A percentile compares a stretch with the other conserved stretches of the same genome.
Conservation (phyloP, 805 yeast genomes). For the Lachancea sp. region DNA sequence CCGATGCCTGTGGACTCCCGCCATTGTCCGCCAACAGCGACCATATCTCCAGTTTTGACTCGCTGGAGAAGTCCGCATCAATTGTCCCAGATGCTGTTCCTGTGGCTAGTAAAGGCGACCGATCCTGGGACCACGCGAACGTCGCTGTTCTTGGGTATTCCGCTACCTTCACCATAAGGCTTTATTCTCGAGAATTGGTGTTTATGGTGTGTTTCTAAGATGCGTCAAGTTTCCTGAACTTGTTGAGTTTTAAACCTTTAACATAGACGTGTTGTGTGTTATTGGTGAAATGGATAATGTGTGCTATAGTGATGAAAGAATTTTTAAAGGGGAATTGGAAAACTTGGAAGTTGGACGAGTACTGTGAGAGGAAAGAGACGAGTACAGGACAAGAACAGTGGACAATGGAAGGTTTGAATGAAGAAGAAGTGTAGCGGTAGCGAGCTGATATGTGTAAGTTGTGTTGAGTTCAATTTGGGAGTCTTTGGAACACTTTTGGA, state of each 20-base stretch:
- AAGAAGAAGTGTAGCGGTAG: neutral
- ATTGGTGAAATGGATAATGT: neutral
- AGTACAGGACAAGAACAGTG: neutral
- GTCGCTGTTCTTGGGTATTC: conserved; percentile 84
- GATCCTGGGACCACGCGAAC: conserved; percentile 90
- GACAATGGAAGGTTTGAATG: no score
- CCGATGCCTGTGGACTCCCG: conserved; percentile 38
- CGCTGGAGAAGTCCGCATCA: conserved; percentile 77
- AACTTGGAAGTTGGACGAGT: no score
- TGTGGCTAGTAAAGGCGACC: conserved; percentile 70
- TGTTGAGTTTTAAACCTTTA: neutral
- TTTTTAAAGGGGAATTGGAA: neutral
- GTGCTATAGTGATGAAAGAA: neutral
- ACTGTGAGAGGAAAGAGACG: neutral
- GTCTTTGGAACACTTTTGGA: no score
- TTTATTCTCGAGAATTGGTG: neutral
- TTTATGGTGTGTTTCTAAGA: neutral
- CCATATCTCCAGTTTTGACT: conserved; percentile 76
- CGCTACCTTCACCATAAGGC: conserved; percentile 66
- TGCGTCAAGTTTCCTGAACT: neutral
- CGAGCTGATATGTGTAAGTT: no score
- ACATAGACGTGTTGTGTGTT: no score
- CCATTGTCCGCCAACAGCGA: conserved; percentile 44
- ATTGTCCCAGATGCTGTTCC: conserved; percentile 97
- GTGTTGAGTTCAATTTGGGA: no score